phyloP scores from a whole-genome alignment of 257 asterid genomes.

The Gentiana straminea region DNA sequence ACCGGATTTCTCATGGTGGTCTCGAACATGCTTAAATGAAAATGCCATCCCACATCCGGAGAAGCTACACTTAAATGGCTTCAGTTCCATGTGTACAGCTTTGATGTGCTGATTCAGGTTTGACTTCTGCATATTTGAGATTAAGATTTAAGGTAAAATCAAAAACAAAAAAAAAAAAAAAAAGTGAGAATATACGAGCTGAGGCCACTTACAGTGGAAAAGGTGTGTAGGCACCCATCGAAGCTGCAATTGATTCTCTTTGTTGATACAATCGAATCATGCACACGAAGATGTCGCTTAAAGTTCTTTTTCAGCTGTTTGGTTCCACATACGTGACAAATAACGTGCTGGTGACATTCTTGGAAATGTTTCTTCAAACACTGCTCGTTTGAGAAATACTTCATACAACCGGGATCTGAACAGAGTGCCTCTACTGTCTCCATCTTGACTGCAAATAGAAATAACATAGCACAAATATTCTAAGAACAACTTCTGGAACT shows the following conservation, averaged over 20 bases:
- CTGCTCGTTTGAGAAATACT: slow-evolving; percentile 53
- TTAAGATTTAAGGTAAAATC: neutral
- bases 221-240: slow-evolving; percentile 45
- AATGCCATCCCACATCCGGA: slow-evolving; percentile 58
- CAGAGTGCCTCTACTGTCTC: slow-evolving; percentile 69
- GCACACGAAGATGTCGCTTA: slow-evolving; percentile 69
- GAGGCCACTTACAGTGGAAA: slow-evolving; percentile 46
- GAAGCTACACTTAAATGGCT: slow-evolving; percentile 50
- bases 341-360: slow-evolving; percentile 53
- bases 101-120: slow-evolving; percentile 72
- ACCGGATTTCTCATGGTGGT: slow-evolving; percentile 72
- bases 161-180: too few species aligned
- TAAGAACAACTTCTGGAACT: neutral
- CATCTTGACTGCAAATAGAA: slow-evolving; percentile 52
- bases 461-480: neutral
- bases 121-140: slow-evolving; percentile 36
- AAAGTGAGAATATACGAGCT: too few species aligned
- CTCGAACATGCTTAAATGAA: slow-evolving; percentile 81
- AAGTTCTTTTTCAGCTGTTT: slow-evolving; percentile 77
- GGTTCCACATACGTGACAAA: slow-evolving; percentile 64
- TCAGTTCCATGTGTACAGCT: slow-evolving; percentile 55
- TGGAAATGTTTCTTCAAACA: slow-evolving; percentile 68
- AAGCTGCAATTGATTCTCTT: slow-evolving; percentile 46
- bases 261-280: slow-evolving; percentile 29
- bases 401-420: slow-evolving; percentile 78